phyloP scores from a whole-genome alignment of 306 rosid species.

The Psophocarpus tetragonolobus region DNA sequence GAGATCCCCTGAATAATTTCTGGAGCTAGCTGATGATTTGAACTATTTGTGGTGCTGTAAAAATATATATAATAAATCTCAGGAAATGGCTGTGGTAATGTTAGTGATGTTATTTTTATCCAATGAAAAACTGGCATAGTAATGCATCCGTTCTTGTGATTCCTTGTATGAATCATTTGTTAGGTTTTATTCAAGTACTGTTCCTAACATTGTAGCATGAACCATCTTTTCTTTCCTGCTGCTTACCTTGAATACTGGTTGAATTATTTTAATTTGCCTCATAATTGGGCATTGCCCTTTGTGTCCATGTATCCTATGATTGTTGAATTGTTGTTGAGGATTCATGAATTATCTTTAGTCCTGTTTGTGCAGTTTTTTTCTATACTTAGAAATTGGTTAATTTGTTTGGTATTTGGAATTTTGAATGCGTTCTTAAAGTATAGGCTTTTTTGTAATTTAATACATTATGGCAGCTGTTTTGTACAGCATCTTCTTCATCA shows the following conservation, averaged over 20 bases:
- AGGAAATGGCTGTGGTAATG: background rate
- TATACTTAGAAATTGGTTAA: background rate
- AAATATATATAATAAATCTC: background rate
- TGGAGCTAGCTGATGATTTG: constrained; percentile 22
- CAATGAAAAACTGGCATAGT: background rate
- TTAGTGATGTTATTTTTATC: constrained; percentile 4
- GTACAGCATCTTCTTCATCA: background rate
- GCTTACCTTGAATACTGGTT: background rate
- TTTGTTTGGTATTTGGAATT: constrained; percentile 9
- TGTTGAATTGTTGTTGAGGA: background rate
- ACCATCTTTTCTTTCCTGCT: background rate
- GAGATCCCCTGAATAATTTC: constrained; percentile 1
- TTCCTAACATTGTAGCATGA: background rate
- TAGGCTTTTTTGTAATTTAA: background rate
- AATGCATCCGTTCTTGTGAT: background rate
- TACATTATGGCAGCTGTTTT: constrained; percentile 12
- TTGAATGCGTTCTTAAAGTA: constrained; percentile 4
- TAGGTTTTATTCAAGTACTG: background rate
- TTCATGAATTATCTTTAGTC: constrained; percentile 13
- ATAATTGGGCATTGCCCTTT: background rate
- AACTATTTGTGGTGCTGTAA: background rate
- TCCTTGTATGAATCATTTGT: background rate
- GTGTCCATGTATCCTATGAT: background rate
- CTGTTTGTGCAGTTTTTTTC: constrained; percentile 13
- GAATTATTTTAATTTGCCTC: background rate